Evolutionary conservation across 2,329 filamentous ascomycete genomes (phyloP).

Genomic region (Chaetomium sp.): DNA sequence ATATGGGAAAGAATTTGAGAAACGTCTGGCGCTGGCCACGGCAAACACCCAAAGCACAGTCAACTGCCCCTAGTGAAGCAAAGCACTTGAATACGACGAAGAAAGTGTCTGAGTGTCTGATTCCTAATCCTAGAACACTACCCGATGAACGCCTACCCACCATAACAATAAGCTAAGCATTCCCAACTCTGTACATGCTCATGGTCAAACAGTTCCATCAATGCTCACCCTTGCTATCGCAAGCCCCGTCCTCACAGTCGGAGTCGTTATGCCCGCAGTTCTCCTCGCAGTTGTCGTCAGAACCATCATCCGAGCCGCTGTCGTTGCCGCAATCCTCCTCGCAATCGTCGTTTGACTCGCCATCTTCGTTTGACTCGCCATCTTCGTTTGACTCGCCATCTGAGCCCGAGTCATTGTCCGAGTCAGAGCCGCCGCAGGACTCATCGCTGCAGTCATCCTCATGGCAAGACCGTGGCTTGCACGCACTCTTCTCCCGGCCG

Average conservation of each 20-base stretch:
- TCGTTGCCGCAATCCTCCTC: not conserved
- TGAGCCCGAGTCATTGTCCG: not conserved
- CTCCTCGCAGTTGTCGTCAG: slow-evolving; percentile 6
- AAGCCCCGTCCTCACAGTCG: not conserved
- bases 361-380: not conserved
- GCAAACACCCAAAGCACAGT: not conserved
- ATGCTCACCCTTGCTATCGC: not conserved
- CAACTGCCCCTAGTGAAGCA: not conserved
- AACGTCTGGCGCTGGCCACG: not conserved
- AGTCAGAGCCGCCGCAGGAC: not conserved
- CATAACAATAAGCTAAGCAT: slow-evolving; percentile 12
- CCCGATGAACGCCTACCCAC: not conserved
- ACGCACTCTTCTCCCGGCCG: not conserved
- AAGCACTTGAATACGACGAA: not conserved
- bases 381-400: not conserved
- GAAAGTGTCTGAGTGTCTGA: slow-evolving; percentile 14
- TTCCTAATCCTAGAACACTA: slow-evolving; percentile 9
- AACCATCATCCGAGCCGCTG: slow-evolving; percentile 5
- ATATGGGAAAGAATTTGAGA: not conserved
- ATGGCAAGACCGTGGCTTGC: not conserved
- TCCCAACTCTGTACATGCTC: slow-evolving; percentile 12
- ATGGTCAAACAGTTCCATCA: not conserved
- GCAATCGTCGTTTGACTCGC: not conserved
- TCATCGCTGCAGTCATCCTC: not conserved
- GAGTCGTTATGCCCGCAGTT: not conserved